Conservation (phyloP, 1,139 yeast genomes). For the Lodderomyces elongisporus region DNA sequence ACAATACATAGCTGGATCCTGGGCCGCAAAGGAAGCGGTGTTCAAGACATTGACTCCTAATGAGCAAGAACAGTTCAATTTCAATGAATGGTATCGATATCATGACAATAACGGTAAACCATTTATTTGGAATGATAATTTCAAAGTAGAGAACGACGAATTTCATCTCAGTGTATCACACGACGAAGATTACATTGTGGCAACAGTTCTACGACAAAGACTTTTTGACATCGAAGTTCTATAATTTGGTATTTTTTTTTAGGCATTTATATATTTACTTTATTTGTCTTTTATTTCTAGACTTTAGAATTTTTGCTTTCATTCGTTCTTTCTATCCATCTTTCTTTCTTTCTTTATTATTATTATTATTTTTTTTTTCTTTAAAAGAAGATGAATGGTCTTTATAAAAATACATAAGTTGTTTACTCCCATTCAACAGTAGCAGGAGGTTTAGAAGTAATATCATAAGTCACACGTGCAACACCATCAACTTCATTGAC, state of each 20-base stretch:
- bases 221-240: conserved; percentile 3
- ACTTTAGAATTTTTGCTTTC: neutral
- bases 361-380: neutral
- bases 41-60: conserved; percentile 51
- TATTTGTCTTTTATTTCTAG: neutral
- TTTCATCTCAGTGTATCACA: conserved; percentile 59
- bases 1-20: conserved; percentile 48
- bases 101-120: conserved; percentile 40
- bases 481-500: conserved; percentile 99
- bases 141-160: conserved; percentile 33
- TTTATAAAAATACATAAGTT: too few relatives aligned
- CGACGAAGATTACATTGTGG: conserved; percentile 53
- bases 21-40: conserved; percentile 78
- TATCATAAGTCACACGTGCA: conserved; percentile 97
- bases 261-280: neutral
- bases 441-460: conserved; percentile 98
- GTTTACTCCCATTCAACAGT: conserved; percentile 97
- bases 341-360: neutral
- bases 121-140: conserved; percentile 25
- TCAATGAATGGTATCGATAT: conserved; percentile 57
- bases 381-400: too few relatives aligned
- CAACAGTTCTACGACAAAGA: conserved; percentile 45
- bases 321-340: neutral
- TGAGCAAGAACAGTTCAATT: conserved; percentile 50
- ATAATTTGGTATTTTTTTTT: too few relatives aligned